phyloP scores from a whole-genome alignment of 75 land plant species.

The Larix kaempferi region DNA sequence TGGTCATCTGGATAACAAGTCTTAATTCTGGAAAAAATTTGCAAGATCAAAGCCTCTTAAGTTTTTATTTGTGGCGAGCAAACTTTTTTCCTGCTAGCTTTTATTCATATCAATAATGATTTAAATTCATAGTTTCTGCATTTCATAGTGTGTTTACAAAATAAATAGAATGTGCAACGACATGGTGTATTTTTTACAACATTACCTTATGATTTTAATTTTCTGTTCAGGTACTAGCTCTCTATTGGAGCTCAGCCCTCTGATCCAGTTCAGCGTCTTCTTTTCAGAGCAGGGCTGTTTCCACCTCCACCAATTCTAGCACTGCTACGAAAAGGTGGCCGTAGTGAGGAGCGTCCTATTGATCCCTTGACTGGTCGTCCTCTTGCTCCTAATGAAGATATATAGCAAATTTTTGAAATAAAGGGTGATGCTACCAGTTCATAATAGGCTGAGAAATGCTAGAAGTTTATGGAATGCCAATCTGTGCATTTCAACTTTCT shows the following conservation, averaged over 20 bases:
- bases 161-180: no score
- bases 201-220: no score
- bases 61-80: no score
- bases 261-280: constrained; percentile 79
- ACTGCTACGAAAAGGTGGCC: constrained; percentile 72
- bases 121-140: no score
- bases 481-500: no score
- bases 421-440: neutral
- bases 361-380: constrained; percentile 56
- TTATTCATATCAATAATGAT: no score
- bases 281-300: constrained; percentile 72
- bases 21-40: no score
- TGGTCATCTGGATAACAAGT: no score
- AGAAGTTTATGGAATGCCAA: neutral
- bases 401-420: neutral
- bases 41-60: no score
- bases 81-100: no score
- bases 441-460: neutral
- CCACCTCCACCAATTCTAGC: constrained; percentile 85
- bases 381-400: constrained; percentile 7
- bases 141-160: no score
- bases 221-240: constrained; percentile 70
- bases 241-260: constrained; percentile 98
- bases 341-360: constrained; percentile 39
- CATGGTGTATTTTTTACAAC: no score